A percentile compares a stretch with the other conserved stretches of the same genome.
Evolutionary conservation across 2,329 filamentous ascomycete genomes (phyloP).

Genomic region (Amauroascus verrucosus): DNA sequence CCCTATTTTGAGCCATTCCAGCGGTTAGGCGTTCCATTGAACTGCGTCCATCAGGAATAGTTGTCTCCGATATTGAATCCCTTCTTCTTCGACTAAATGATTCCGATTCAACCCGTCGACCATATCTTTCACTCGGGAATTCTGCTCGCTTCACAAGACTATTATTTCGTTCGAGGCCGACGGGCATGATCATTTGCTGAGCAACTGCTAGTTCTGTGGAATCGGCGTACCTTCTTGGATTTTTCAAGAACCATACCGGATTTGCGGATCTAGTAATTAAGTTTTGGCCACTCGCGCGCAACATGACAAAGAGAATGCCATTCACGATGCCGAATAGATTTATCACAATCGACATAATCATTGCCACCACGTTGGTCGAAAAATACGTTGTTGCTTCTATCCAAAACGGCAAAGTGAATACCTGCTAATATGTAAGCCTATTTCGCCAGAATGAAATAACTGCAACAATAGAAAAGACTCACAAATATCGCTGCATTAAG

Average conservation of each 20-base stretch:
- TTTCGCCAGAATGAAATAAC: not conserved
- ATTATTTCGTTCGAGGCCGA: conserved; percentile 14
- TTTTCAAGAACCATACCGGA: conserved; percentile 13
- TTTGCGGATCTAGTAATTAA: conserved; percentile 6
- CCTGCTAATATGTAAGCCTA: conserved; percentile 13
- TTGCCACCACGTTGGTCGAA: conserved; percentile 10
- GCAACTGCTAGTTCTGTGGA: conserved; percentile 11
- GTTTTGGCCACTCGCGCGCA: conserved; percentile 17
- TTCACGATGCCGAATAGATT: conserved; percentile 21
- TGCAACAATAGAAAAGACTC: conserved; percentile 10
- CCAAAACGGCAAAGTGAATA: conserved; percentile 21
- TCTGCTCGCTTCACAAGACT: not conserved
- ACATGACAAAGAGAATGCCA: conserved; percentile 19
- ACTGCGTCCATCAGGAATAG: conserved; percentile 9
- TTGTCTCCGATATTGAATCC: conserved; percentile 2
- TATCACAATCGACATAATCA: conserved; percentile 20
- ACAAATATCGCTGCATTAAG: conserved; percentile 19
- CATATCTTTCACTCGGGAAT: not conserved
- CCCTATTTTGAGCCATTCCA: not conserved
- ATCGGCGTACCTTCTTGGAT: conserved; percentile 6
- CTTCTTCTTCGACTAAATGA: not conserved
- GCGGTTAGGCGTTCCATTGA: conserved; percentile 9
- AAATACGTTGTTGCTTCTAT: conserved; percentile 7
- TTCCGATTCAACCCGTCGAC: not conserved
- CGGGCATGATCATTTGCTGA: conserved; percentile 17